Evolutionary conservation across 192 early-diverging fungal species (phyloP).

Genomic region (Umbelopsis sp.): DNA sequence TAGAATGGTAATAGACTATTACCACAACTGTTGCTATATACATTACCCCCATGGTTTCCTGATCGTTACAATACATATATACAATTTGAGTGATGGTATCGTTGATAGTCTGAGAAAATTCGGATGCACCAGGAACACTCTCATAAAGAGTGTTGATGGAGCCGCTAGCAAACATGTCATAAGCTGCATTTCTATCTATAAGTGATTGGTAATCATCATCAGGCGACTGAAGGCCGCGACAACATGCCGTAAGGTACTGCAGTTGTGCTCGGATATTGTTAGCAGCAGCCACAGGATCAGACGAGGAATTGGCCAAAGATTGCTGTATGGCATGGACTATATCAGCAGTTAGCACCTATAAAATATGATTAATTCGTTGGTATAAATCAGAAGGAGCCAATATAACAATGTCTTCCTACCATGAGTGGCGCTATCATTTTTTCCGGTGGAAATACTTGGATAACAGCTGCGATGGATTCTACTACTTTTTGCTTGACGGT

Average conservation of each 20-base stretch:
- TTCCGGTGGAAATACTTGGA: conserved; percentile 45
- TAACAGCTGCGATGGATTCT: conserved; percentile 48
- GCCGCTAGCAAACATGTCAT: conserved; percentile 40
- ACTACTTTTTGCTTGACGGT: conserved; percentile 47
- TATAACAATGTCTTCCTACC: conserved; percentile 27
- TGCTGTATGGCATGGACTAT: conserved; percentile 28
- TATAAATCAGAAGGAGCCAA: neutral
- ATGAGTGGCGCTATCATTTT: conserved; percentile 40
- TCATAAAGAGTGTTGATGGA: conserved; percentile 24
- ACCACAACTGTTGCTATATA: neutral
- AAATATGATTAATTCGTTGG: conserved; percentile 18
- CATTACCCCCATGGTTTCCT: conserved; percentile 46
- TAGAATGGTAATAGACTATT: neutral
- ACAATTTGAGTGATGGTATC: conserved; percentile 44
- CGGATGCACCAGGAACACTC: conserved; percentile 29
- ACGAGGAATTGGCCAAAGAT: neutral
- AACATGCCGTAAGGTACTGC: conserved; percentile 52
- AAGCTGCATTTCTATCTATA: conserved; percentile 21
- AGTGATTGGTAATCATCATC: conserved; percentile 48
- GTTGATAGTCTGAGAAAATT: conserved; percentile 44
- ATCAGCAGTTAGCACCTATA: conserved; percentile 26
- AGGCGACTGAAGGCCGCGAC: conserved; percentile 55
- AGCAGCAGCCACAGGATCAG: conserved; percentile 33
- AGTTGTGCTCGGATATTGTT: conserved; percentile 46
- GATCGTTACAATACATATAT: conserved; percentile 47